Evolutionary conservation across 805 yeast genomes (phyloP).

Genomic region (Candida chauliodis): DNA sequence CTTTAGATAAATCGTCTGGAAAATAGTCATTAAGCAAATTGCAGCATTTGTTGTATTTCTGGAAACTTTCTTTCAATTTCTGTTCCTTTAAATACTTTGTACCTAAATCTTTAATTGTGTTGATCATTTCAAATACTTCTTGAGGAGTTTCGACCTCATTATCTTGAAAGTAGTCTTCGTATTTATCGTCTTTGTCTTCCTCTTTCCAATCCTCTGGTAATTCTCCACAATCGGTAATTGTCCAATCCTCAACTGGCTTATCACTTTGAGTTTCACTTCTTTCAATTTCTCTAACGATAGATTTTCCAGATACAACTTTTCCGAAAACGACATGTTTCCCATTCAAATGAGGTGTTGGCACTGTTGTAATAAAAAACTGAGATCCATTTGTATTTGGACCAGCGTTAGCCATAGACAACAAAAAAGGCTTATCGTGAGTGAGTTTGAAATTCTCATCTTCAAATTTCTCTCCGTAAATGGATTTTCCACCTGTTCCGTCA

Average conservation of each 20-base stretch:
- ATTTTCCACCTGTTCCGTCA: conserved; percentile 42
- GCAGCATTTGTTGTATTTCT: conserved; percentile 72
- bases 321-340: conserved; percentile 98
- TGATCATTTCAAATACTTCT: conserved; percentile 64
- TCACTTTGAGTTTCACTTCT: conserved; percentile 63
- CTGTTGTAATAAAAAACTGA: conserved; percentile 92
- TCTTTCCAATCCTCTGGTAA: conserved; percentile 59
- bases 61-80: conserved; percentile 51
- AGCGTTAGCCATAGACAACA: conserved; percentile 95
- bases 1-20: conserved; percentile 64
- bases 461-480: conserved; percentile 51
- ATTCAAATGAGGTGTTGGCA: conserved; percentile 88
- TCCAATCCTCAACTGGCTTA: conserved; percentile 67
- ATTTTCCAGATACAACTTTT: conserved; percentile 75
- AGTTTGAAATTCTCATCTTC: conserved; percentile 85
- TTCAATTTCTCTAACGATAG: conserved; percentile 76
- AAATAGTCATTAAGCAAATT: conserved; percentile 66
- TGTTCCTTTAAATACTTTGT: conserved; percentile 70
- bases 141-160: conserved; percentile 64
- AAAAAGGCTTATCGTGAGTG: conserved; percentile 79
- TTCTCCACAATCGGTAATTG: conserved; percentile 76
- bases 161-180: conserved; percentile 72
- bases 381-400: conserved; percentile 96
- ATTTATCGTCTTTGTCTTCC: conserved; percentile 75
- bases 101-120: conserved; percentile 70